phyloP scores from a whole-genome alignment of 768 basidiomycete species.

The Suillus subaureus region DNA sequence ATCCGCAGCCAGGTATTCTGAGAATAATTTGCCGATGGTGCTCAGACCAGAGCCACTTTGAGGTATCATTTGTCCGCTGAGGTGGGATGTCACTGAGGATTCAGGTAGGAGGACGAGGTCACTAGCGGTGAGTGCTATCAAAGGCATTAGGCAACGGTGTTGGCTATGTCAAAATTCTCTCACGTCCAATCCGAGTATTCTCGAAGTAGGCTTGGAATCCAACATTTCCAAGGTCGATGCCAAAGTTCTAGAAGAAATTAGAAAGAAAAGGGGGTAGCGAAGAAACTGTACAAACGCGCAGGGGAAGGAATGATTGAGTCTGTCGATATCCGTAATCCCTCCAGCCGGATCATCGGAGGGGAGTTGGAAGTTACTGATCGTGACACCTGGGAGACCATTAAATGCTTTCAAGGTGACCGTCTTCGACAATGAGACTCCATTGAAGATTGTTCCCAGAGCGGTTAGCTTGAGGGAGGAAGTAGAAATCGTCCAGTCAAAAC shows the following conservation, averaged over 20 bases:
- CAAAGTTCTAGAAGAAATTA: slow-evolving; percentile 50
- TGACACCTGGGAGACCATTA: slow-evolving; percentile 68
- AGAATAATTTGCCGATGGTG: slow-evolving; percentile 63
- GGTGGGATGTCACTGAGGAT: slow-evolving; percentile 49
- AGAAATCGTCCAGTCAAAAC: slow-evolving; percentile 72
- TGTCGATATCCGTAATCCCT: slow-evolving; percentile 70
- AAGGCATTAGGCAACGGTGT: slow-evolving; percentile 2
- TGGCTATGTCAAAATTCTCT: slow-evolving; percentile 27
- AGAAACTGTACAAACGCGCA: slow-evolving; percentile 50
- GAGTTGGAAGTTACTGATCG: slow-evolving; percentile 70
- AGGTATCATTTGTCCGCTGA: slow-evolving; percentile 66
- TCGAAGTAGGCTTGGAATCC: slow-evolving; percentile 65
- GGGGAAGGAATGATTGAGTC: slow-evolving; percentile 67
- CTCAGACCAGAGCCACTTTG: slow-evolving; percentile 57
- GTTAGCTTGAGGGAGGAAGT: slow-evolving; percentile 62
- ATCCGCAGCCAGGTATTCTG: slow-evolving; percentile 61
- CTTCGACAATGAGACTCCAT: slow-evolving; percentile 63
- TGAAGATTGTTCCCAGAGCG: slow-evolving; percentile 71
- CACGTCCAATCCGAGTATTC: slow-evolving; percentile 60
- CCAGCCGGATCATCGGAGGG: slow-evolving; percentile 69
- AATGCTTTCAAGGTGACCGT: slow-evolving; percentile 67
- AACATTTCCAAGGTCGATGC: slow-evolving; percentile 68
- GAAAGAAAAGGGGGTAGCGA: slow-evolving; percentile 26
- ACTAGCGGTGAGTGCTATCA: slow-evolving; percentile 52
- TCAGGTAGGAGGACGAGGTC: slow-evolving; percentile 53